Evolutionary conservation across 192 early-diverging fungal genomes (phyloP), one percentile per base, ranked within the genome.

Genomic region (Chytriomyces hyalinus): DNA sequence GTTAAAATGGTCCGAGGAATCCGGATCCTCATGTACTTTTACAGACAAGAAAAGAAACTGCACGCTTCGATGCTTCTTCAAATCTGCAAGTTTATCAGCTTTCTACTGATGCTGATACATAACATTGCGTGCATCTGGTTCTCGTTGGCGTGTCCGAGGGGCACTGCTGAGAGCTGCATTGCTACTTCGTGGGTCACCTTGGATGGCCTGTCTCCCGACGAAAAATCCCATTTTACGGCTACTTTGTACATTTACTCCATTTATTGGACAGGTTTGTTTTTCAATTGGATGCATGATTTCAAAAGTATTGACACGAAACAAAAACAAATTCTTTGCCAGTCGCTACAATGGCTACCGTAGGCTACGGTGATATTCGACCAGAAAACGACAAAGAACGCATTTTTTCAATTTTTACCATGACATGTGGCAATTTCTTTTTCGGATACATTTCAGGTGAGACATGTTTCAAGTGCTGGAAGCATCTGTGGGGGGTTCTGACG

Each of bases 331-430:
- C 36, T 36, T 36, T 36, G 36, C 4, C 49, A 85, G 85, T 86
- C 28, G 79, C 79, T 6, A 83, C 85, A 24, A 85, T 85, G 81
- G 85, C 85, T 6, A 84, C 85, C 13, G 51, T 67, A 7, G 85
- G 85, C 6, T 86, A 85, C 75, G 85, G 85, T 17, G 85, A 86
- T 64, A 80, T 86, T 65, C 78, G 73, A 46, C 79, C 85, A 15
- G 57, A 66, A 46, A 83, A 78, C 74, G 73, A 81, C 50, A 61
- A 68, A 51, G 83, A 86, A 63, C 72, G 85, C 9, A 46, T 86
- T 17, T 86, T 84, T 70, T 57, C 83, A n/a, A 49, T 83, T 24
- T 61, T 84, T 22, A 70, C 79, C 64, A 83, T 85, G 65, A 76
- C 80, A 49, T 67, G 22, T 46, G 85, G 85, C 20, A 80, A 73